Conservation (phyloP, 2,329 filamentous ascomycete species). For the Endoconidiophora polonica region DNA sequence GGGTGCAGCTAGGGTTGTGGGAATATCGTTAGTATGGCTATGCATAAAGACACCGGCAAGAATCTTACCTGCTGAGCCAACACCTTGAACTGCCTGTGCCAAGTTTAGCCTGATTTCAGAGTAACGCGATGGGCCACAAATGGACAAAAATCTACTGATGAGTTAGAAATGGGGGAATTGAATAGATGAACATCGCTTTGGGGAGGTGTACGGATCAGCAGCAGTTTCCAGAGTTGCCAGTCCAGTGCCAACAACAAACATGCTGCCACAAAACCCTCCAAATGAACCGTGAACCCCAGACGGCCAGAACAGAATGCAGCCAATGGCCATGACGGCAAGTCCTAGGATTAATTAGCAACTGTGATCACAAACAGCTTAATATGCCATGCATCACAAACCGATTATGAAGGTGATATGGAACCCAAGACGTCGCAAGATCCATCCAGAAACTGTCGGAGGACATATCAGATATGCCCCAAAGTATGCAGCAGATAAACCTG, state of each 20-base stretch:
- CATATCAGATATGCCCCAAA: slow-evolving; percentile 30
- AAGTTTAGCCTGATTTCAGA: slow-evolving; percentile 61
- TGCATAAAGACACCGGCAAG: neutral
- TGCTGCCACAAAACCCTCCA: slow-evolving; percentile 53
- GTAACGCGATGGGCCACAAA: slow-evolving; percentile 47
- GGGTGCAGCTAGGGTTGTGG: slow-evolving; percentile 31
- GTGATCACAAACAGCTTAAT: neutral
- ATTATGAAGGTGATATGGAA: slow-evolving; percentile 53
- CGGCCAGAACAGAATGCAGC: slow-evolving; percentile 38
- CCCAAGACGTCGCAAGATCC: slow-evolving; percentile 45
- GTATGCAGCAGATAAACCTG: slow-evolving; percentile 34
- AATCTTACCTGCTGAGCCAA: slow-evolving; percentile 41
- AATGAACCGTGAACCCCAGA: slow-evolving; percentile 46
- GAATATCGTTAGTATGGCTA: slow-evolving; percentile 37
- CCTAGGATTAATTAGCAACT: slow-evolving; percentile 18
- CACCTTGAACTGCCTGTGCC: slow-evolving; percentile 57
- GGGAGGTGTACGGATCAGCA: slow-evolving; percentile 46
- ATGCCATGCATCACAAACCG: slow-evolving; percentile 17
- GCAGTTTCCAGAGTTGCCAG: slow-evolving; percentile 61
- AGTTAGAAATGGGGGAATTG: neutral
- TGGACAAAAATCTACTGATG: slow-evolving; percentile 12
- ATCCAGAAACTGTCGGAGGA: slow-evolving; percentile 24
- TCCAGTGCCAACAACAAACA: slow-evolving; percentile 60
- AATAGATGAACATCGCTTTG: neutral
- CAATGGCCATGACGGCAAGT: slow-evolving; percentile 47